Evolutionary conservation across 2,329 filamentous ascomycete species (phyloP).

Genomic region (Rutstroemia sp.): DNA sequence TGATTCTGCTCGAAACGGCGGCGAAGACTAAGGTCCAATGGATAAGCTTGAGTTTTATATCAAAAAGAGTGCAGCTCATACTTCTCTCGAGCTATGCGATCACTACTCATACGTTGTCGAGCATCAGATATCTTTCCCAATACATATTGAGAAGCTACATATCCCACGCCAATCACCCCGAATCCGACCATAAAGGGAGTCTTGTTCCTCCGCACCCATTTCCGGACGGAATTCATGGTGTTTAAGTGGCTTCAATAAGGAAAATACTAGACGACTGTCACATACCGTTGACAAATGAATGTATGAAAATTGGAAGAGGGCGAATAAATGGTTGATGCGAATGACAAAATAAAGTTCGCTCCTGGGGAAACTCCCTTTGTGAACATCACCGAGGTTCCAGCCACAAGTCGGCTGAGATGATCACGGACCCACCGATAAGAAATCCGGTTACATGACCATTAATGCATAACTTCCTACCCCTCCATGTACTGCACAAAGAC

Average conservation of each 20-base stretch:
- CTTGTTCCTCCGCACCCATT: constrained; percentile 89
- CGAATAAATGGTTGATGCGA: neutral
- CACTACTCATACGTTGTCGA: constrained; percentile 91
- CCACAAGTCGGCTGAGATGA: constrained; percentile 5
- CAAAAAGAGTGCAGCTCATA: constrained; percentile 37
- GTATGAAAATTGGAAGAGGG: neutral
- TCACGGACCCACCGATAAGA: constrained; percentile 3
- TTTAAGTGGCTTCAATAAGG: constrained; percentile 3
- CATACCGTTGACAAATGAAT: constrained; percentile 15
- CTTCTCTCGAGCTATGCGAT: constrained; percentile 96
- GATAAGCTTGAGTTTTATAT: constrained; percentile 10
- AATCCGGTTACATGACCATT: neutral
- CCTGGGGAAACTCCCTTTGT: constrained; percentile 6
- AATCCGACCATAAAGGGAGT: constrained; percentile 83
- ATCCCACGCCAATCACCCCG: constrained; percentile 81
- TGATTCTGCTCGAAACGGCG: constrained; percentile 98
- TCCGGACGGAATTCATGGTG: constrained; percentile 62
- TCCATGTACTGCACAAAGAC: constrained; percentile 10
- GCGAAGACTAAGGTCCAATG: constrained; percentile 56
- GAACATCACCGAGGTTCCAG: constrained; percentile 2
- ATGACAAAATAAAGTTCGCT: neutral
- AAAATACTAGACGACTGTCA: constrained; percentile 3
- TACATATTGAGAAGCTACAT: constrained; percentile 89
- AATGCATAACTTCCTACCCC: constrained; percentile 9
- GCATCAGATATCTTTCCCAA: constrained; percentile 86